Evolutionary conservation across 441 rosid genomes (phyloP).

Genomic region (Lepidium campestre): DNA sequence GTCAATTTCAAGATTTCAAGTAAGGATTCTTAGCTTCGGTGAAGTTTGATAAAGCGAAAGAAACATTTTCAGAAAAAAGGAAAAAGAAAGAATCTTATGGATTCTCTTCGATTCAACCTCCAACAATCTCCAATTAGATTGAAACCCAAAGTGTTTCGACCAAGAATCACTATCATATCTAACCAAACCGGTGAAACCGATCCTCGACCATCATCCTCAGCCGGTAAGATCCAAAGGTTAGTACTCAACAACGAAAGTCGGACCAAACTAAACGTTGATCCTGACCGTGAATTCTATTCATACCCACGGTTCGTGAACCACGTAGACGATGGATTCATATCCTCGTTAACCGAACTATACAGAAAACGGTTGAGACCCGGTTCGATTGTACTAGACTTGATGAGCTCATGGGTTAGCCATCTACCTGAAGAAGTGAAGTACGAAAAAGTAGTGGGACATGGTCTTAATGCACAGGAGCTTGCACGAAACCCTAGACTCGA

Average conservation of each 20-base stretch:
- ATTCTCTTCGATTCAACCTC: conserved; percentile 33
- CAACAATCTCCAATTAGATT: conserved; percentile 11
- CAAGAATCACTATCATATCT: conserved; percentile 24
- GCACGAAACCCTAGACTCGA: conserved; percentile 38
- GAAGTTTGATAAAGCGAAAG: conserved; percentile 13
- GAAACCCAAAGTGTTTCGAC: conserved; percentile 12
- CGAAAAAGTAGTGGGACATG: conserved; percentile 82
- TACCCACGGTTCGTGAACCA: conserved; percentile 81
- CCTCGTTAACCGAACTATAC: conserved; percentile 59
- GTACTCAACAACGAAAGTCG: conserved; percentile 68
- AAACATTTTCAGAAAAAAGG: background rate
- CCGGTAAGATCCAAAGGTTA: conserved; percentile 64
- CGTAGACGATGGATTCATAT: conserved; percentile 71
- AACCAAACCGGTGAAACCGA: conserved; percentile 32
- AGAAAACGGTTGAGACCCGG: conserved; percentile 56
- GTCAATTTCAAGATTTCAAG: background rate
- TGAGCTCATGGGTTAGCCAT: conserved; percentile 96
- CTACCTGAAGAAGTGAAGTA: conserved; percentile 57
- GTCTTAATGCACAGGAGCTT: conserved; percentile 86
- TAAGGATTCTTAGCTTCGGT: conserved; percentile 15
- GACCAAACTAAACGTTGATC: conserved; percentile 46
- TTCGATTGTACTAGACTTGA: conserved; percentile 64
- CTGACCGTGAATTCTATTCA: conserved; percentile 74
- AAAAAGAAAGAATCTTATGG: background rate
- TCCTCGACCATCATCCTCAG: conserved; percentile 32